A percentile compares a stretch with the other conserved stretches of the same genome.
Evolutionary conservation across 768 basidiomycete species (phyloP).

Genomic region (Terana coerulea): DNA sequence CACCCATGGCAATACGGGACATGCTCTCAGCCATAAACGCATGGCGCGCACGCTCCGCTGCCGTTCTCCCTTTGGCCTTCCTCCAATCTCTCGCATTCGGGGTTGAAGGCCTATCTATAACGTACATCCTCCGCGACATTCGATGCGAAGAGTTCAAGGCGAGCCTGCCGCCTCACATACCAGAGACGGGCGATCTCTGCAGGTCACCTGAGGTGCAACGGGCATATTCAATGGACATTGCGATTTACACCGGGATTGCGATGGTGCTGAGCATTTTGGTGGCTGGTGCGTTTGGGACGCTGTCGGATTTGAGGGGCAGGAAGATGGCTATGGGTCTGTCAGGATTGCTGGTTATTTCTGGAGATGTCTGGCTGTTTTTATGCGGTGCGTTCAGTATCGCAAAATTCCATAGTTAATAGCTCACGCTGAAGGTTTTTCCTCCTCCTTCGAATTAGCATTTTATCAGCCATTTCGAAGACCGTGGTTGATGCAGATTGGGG

Average conservation of each 20-base stretch:
- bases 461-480: neutral
- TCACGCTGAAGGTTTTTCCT: neutral
- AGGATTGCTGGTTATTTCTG: neutral
- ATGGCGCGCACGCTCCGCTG: neutral
- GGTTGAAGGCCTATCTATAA: neutral
- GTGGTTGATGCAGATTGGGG: neutral
- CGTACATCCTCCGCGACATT: conserved; percentile 1
- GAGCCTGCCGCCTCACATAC: neutral
- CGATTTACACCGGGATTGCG: neutral
- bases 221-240: conserved; percentile 5
- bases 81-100: conserved; percentile 1
- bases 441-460: too few relatives aligned
- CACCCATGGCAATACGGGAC: neutral
- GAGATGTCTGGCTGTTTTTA: conserved; percentile 1
- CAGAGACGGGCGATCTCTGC: neutral
- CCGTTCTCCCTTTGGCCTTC: conserved; percentile 4
- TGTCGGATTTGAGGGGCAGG: conserved; percentile 1
- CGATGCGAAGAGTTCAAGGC: neutral
- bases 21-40: neutral
- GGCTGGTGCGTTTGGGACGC: neutral
- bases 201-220: neutral
- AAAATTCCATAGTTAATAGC: neutral
- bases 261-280: conserved; percentile 1
- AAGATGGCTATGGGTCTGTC: neutral
- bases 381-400: conserved; percentile 3